Percentiles rank a stretch among this genome's conserved stretches.
Conservation (phyloP, 805 yeast genomes). For the Wickerhamiella azyma region DNA sequence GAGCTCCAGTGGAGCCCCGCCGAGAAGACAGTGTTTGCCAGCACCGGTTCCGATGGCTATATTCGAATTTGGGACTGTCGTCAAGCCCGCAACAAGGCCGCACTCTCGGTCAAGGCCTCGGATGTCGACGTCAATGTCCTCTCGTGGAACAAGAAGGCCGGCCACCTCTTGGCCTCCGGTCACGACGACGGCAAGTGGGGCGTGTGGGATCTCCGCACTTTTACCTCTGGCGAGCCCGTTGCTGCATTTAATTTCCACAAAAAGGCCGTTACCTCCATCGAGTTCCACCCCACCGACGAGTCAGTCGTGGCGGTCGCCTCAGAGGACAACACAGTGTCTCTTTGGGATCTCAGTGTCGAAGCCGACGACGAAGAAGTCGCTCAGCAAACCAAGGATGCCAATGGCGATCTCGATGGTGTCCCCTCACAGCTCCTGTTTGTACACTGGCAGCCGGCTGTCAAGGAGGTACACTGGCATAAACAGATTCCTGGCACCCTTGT, state of each 20-base stretch:
- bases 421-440: conserved; percentile 94
- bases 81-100: conserved; percentile 82
- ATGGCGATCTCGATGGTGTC: conserved; percentile 64
- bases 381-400: conserved; percentile 63
- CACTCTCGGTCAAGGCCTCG: conserved; percentile 70
- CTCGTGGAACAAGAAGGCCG: conserved; percentile 84
- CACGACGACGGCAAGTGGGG: conserved; percentile 98
- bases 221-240: conserved; percentile 64
- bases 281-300: conserved; percentile 91
- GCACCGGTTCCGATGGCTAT: conserved; percentile 83
- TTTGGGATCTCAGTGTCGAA: conserved; percentile 97
- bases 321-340: conserved; percentile 90
- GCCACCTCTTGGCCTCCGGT: conserved; percentile 82
- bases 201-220: conserved; percentile 90
- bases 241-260: conserved; percentile 94
- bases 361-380: conserved; percentile 96
- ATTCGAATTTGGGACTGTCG: conserved; percentile 95
- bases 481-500: conserved; percentile 94
- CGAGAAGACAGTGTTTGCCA: conserved; percentile 88
- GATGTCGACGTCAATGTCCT: conserved; percentile 81
- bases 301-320: conserved; percentile 91
- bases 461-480: conserved; percentile 95
- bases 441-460: conserved; percentile 96
- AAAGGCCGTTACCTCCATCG: conserved; percentile 81
- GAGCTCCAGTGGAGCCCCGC: conserved; percentile 94